Conservation (phyloP, 1,139 yeast species). For the Barnettozyma hawaiiensis region DNA sequence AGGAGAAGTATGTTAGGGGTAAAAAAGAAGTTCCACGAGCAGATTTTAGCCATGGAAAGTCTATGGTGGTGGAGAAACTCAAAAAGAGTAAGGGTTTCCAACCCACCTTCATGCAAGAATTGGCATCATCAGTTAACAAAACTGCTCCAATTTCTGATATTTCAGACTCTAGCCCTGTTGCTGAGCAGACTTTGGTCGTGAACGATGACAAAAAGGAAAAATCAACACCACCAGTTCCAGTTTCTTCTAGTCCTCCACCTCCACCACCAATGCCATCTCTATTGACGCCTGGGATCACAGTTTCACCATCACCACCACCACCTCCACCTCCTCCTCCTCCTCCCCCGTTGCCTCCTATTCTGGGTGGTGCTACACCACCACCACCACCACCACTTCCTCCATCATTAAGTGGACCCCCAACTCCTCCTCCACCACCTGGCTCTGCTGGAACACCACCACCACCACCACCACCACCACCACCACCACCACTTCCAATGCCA, state of each 20-base stretch:
- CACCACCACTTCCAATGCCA: conserved; percentile 29
- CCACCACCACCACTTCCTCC: conserved; percentile 27
- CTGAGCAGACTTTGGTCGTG: conserved; percentile 7
- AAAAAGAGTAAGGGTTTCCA: conserved; percentile 35
- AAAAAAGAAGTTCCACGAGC: conserved; percentile 26
- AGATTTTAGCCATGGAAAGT: conserved; percentile 17
- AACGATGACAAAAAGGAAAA: conserved; percentile 1
- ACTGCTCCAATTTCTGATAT: conserved; percentile 18
- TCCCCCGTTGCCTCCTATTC: conserved; percentile 17
- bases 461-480: conserved; percentile 33
- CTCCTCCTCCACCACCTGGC: conserved; percentile 26
- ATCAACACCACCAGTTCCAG: not conserved
- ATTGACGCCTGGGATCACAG: not conserved
- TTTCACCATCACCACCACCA: conserved; percentile 24
- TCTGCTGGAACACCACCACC: conserved; percentile 30
- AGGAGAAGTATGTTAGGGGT: conserved; percentile 49
- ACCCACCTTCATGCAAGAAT: conserved; percentile 53
- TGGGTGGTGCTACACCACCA: conserved; percentile 22
- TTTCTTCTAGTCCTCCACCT: conserved; percentile 5
- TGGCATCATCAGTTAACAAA: conserved; percentile 43
- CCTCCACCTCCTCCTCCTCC: conserved; percentile 26
- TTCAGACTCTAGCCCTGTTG: conserved; percentile 2
- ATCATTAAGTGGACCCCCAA: conserved; percentile 22
- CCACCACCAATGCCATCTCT: conserved; percentile 5
- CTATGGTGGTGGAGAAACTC: conserved; percentile 29